Percentiles rank a stretch among this genome's conserved stretches.
Conservation (phyloP, 2,329 filamentous ascomycete species). For the Laburnicola sp. region DNA sequence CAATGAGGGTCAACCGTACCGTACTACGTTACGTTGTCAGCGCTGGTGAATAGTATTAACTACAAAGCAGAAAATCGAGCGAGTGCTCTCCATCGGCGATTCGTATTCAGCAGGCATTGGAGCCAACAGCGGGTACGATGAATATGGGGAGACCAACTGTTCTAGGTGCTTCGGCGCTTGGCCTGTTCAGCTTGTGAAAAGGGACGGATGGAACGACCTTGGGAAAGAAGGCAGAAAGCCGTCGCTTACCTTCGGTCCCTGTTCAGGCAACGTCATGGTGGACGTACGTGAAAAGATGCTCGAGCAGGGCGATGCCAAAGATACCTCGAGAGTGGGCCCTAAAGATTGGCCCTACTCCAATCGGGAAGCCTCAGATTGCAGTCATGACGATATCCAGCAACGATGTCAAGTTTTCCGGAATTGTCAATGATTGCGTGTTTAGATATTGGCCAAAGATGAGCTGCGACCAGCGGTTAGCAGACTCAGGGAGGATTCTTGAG, state of each 20-base stretch:
- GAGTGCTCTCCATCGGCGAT: slow-evolving; percentile 5
- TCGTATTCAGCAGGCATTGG: slow-evolving; percentile 5
- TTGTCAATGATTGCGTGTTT: slow-evolving; percentile 7
- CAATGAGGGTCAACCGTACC: no score
- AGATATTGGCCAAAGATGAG: slow-evolving; percentile 3
- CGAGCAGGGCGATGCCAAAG: slow-evolving; percentile 1
- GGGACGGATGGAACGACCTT: slow-evolving; percentile 4
- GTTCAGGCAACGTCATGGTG: slow-evolving; percentile 6
- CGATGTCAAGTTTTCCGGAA: slow-evolving; percentile 6
- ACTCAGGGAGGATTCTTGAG: background rate
- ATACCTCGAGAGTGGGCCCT: background rate
- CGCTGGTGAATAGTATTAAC: no score
- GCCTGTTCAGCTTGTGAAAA: slow-evolving; percentile 1
- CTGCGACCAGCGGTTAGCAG: slow-evolving; percentile 2
- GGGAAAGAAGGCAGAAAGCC: slow-evolving; percentile 1
- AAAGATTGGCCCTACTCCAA: background rate
- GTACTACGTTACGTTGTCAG: no score
- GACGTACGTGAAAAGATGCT: slow-evolving; percentile 5
- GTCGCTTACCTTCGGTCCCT: slow-evolving; percentile 4
- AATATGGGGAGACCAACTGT: background rate
- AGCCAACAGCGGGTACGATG: background rate
- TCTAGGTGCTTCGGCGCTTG: background rate
- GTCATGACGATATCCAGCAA: slow-evolving; percentile 10
- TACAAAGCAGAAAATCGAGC: background rate
- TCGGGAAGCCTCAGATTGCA: slow-evolving; percentile 9